Evolutionary conservation across 345 rosid species (phyloP), one percentile per base, ranked within the genome.

Genomic region (Nephelium lappaceum): DNA sequence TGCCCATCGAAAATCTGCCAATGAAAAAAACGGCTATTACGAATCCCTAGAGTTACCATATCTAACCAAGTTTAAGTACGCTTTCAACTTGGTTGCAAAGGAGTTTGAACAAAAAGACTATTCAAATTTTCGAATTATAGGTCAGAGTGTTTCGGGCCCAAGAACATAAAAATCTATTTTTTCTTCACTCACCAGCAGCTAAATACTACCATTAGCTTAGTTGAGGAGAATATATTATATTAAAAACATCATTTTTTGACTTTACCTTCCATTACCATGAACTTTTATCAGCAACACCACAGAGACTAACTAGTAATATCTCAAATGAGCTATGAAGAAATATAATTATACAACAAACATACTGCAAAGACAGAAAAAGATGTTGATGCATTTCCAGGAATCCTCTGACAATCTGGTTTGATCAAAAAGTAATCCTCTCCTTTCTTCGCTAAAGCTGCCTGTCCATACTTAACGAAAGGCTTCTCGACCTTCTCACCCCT

Each of bases 351-450:
- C 27, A 39, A 77, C 23, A 69, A 18, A 24, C 43, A 25, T 92
- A 97, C 99, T 92, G 97, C 99, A 77, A 93, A 97, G 81, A 97
- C 94, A n/a, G 99, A 94, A 83, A 94, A 94, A 11, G 92, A 83
- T 0, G 99, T 89, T 5, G 97, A 91, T 1, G 90, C 82, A 81
- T 92, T 88, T 81, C 95, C 98, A 23, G 91, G 92, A 66, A 93
- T 80, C 84, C 99, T 90, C 84, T 86, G 88, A 81, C 95, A 92
- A 77, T 94, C 96, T 18, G 85, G 87, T 81, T 94, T 89, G 77
- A 92, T 84, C 82, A 97, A 83, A 82, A 94, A 97, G 86, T 92
- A 94, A 82, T 97, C 99, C 82, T 97, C 99, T 75, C 98, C 99
- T 83, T 97, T 97, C 89, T 92, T 97, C 14, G 99, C 98, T 74